These are phyloP conservation scores for Neurospora hispaniola DNA, from an alignment of 495 filamentous ascomycete species.

Conservation along the genomic window DNA sequence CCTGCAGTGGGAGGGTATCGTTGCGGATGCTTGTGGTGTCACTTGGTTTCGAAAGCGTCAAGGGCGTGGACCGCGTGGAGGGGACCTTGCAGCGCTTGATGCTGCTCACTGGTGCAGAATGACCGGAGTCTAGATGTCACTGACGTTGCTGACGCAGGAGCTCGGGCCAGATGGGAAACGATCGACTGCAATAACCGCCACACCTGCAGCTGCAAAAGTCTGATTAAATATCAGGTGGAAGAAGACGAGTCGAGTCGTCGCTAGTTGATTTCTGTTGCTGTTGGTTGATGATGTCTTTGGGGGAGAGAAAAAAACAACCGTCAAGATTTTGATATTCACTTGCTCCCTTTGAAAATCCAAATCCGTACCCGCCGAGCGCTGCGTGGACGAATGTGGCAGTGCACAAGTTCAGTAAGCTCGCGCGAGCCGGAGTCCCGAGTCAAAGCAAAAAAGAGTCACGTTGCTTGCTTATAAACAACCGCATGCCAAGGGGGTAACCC, in stretches of 20 bases:
- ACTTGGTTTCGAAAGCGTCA: background rate
- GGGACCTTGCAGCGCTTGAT: background rate
- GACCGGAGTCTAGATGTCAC: background rate
- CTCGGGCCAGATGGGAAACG: conserved; percentile 14
- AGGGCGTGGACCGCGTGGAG: background rate
- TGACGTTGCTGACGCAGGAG: conserved; percentile 16
- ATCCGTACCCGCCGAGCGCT: background rate
- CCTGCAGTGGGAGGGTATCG: background rate
- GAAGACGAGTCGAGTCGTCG: background rate
- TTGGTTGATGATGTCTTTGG: background rate
- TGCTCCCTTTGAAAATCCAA: background rate
- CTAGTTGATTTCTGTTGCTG: background rate
- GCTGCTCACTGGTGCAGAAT: background rate
- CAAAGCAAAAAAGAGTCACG: background rate
- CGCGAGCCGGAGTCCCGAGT: background rate
- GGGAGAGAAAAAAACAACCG: background rate
- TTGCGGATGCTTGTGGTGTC: background rate
- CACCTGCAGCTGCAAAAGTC: background rate
- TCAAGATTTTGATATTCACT: background rate
- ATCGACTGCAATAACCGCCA: conserved; percentile 10
- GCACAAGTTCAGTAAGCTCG: background rate
- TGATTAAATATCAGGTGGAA: background rate
- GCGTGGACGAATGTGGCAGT: background rate
- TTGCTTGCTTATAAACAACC: background rate
- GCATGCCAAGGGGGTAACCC: background rate